phyloP scores from a whole-genome alignment of 441 rosid species.

The Macaranga tanarius region DNA sequence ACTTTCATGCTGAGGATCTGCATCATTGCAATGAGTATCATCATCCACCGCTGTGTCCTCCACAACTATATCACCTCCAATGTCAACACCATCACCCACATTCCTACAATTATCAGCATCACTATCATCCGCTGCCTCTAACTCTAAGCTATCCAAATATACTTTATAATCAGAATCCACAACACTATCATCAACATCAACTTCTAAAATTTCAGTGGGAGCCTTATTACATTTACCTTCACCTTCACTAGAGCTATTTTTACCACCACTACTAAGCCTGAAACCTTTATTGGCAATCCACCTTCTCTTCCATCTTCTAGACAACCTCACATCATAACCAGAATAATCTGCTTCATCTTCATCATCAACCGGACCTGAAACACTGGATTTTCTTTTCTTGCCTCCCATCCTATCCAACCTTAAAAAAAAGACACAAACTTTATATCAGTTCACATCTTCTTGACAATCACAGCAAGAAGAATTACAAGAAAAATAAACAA shows the following conservation, averaged over 20 bases:
- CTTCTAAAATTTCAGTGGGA: background rate
- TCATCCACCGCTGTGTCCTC: background rate
- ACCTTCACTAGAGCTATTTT: background rate
- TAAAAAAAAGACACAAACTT: background rate
- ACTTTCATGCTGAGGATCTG: background rate
- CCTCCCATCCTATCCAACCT: background rate
- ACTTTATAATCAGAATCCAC: constrained; percentile 12
- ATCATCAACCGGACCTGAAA: background rate
- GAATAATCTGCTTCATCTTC: background rate
- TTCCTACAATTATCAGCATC: background rate
- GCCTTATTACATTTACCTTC: background rate
- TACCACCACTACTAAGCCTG: background rate
- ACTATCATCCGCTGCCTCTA: background rate
- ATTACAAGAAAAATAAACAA: no score
- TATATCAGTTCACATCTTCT: background rate
- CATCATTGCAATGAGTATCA: background rate
- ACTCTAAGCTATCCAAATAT: background rate
- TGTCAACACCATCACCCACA: background rate
- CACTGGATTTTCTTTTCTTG: background rate
- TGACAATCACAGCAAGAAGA: no score
- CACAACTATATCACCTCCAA: no score
- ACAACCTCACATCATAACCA: constrained; percentile 24
- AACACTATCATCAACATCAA: background rate
- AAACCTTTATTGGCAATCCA: constrained; percentile 1
- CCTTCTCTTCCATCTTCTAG: constrained; percentile 33